Evolutionary conservation across 2,329 filamentous ascomycete genomes (phyloP), one percentile per base, ranked within the genome.

Genomic region (Botrytis porri): DNA sequence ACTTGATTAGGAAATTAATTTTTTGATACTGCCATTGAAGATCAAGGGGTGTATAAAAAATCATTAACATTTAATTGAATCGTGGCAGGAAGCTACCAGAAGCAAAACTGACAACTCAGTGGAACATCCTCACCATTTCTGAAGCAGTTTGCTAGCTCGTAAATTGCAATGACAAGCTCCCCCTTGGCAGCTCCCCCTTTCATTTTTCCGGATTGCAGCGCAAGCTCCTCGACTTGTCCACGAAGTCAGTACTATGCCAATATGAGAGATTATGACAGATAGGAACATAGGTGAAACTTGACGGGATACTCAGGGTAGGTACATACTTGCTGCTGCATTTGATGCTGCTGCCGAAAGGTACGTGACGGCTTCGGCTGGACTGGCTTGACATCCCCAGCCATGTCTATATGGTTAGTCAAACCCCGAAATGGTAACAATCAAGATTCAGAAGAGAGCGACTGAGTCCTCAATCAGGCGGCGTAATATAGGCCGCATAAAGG

Each of bases 171-270:
- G 29, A 98, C 93, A 70, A 99, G 88, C 85, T 99, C 96, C 74
- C 96, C 96, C 84, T 98, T 99, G 62, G 95, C 95, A 22, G 93
- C 92, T 74, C 96, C 96, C 70, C 96, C 96, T 83, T 96, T 97
- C 83, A 94, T 96, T 83, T 97, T 89, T 25, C 95, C 96, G 14
- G 95, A 93, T 77, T 92, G 86, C 35, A 98, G 88, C 43, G 96
- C 96, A 78, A 94, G 86, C 70, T 92, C 88, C 84, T 99, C 96
- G 72, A 99, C 70, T 72, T 69, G 41, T 57, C 63, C 70, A 69
- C 32, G 63, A 48, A 72, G 70, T 72, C 54, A 72, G 70, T 32
- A 69, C 51, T 61, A 59, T 72, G 35, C 70, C 51, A 72, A 60
- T 72, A 41, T 25, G 54, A 60, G 70, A 35, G 25, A 32, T 41